These are phyloP conservation scores for Brassica rapa DNA, from an alignment of 345 rosid genomes.

Conservation along the genomic window DNA sequence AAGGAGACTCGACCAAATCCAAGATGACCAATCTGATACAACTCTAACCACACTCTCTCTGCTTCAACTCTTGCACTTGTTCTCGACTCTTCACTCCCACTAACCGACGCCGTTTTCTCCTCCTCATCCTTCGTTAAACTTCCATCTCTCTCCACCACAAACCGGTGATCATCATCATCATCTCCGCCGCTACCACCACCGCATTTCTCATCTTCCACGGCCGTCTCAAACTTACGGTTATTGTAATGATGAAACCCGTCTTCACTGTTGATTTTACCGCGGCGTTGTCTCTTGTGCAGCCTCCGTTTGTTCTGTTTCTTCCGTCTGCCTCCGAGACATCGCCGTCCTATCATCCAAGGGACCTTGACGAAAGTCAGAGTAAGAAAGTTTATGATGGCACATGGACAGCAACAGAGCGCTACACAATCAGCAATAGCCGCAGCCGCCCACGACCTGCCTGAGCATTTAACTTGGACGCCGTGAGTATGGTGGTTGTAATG, in stretches of 20 bases:
- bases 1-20: conserved; percentile 92
- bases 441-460: conserved; percentile 69
- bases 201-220: conserved; percentile 25
- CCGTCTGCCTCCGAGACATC: conserved; percentile 48
- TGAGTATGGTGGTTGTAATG: conserved; percentile 36
- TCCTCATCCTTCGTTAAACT: conserved; percentile 38
- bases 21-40: conserved; percentile 75
- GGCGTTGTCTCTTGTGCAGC: not conserved
- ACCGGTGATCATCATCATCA: conserved; percentile 36
- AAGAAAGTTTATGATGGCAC: conserved; percentile 65
- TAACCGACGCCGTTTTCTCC: conserved; percentile 28
- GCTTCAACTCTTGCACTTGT: conserved; percentile 55
- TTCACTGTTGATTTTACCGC: conserved; percentile 13
- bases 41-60: conserved; percentile 76
- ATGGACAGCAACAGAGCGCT: conserved; percentile 89
- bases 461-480: conserved; percentile 49
- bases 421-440: conserved; percentile 77
- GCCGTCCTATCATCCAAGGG: conserved; percentile 67
- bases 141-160: conserved; percentile 47
- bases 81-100: conserved; percentile 39
- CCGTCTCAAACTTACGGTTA: conserved; percentile 29
- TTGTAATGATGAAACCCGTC: conserved; percentile 22
- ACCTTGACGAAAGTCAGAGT: conserved; percentile 69
- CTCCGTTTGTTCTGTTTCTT: conserved; percentile 29
- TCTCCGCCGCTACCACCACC: conserved; percentile 20